Conservation (phyloP, 108 stramenopile species). For the Skeletonema grethae region DNA sequence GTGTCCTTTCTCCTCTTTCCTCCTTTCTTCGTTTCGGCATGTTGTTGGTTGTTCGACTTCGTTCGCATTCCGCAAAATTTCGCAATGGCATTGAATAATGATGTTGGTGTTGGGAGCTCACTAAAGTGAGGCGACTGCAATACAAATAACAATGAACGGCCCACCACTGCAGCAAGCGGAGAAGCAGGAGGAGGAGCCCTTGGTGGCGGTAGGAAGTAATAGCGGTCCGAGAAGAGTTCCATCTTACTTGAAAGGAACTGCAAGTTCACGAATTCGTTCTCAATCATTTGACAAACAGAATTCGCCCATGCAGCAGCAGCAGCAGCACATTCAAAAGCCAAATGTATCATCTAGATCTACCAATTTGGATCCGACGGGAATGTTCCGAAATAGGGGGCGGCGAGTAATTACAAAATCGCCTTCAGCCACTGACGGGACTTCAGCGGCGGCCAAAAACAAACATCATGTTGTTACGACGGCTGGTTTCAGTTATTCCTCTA, state of each 20-base stretch:
- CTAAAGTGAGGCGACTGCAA: too few species aligned
- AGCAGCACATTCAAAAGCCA: not conserved
- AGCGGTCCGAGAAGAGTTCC: not conserved
- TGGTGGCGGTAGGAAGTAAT: not conserved
- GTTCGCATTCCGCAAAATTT: too few species aligned
- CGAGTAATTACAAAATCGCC: conserved; percentile 19
- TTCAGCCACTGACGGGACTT: not conserved
- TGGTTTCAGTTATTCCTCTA: not conserved
- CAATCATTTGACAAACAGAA: conserved; percentile 1
- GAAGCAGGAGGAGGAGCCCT: not conserved
- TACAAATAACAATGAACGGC: not conserved
- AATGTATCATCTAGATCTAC: not conserved
- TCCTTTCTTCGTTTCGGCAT: too few species aligned
- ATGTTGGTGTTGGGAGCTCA: too few species aligned
- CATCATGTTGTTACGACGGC: not conserved
- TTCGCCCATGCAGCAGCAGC: not conserved
- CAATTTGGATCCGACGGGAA: conserved; percentile 45
- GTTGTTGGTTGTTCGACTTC: too few species aligned
- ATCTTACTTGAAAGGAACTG: not conserved
- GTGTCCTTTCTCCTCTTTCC: too few species aligned
- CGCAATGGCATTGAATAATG: too few species aligned
- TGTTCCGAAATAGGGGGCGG: conserved; percentile 48
- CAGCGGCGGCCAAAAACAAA: not conserved
- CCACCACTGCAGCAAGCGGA: not conserved
- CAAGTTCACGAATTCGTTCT: not conserved